Base-by-base conservation (phyloP, 257 asterid genomes). In the Vinca minor region DNA sequence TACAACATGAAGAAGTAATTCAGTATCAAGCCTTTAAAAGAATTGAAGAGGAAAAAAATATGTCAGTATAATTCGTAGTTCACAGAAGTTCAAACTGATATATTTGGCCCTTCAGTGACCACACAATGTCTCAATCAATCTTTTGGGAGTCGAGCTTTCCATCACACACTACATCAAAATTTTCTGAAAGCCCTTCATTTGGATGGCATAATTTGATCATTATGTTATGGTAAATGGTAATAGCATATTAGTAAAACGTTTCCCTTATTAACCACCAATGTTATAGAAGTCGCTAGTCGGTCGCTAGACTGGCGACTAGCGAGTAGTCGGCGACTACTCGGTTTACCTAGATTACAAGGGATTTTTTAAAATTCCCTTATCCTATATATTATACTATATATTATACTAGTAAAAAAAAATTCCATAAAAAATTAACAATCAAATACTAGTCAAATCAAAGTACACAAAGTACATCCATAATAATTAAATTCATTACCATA, bases 1-100 rank as follows among this genome's bases (percentile, higher is more conserved):
- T 56, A 56, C 31, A 54, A 56, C 42, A 56, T 4, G 62, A 31
- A 56, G 41, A 68, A 71, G 69, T 55, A 71, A 39, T 54, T 71
- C 59, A 68, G 10, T 20, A 18, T 5, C 5, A 25, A 60, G 53
- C 62, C 39, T 53, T 42, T 59, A 60, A 17, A 38, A 15, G 28
- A 31, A 15, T 2, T 3, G 1, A 44, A 44, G 4, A 15, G 6
- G 21, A 5, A 58, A 48, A 12, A 8, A 9, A 31, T 5, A 31
- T 59, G 9, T 17, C 18, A 32, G 48, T 21, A 20, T n/a, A 48
- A 4, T 58, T 34, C 47, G 18, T 26, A 26, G 7, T 17, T 68
- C 48, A 26, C 21, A 46, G 15, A n/a, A n/a, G n/a, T n/a, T n/a
- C n/a, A n/a, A n/a, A n/a, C n/a, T n/a, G n/a, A n/a, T 12, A 1